Evolutionary conservation across 1,284 basidiomycete species (phyloP), one percentile per base, ranked within the genome.

Genomic region (Heterobasidion irregulare): DNA sequence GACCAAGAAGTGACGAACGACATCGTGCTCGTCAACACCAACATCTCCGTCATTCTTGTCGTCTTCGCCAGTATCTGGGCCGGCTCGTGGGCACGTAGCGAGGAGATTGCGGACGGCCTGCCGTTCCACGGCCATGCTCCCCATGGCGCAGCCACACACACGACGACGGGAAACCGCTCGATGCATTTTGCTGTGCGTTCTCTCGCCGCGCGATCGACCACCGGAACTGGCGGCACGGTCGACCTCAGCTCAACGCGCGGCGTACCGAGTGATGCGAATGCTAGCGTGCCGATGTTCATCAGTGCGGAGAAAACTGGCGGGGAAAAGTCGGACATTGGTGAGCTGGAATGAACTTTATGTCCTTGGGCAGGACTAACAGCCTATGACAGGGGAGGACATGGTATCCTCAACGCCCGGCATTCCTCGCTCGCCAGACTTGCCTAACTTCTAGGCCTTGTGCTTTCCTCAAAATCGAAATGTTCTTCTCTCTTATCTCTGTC

Each of bases 51-150:
- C 50, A 60, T 65, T 13, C 63, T 65, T 16, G 60, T 63, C 16
- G 66, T 65, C 2, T 67, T 67, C 41, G 63, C 65, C 8, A 66
- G 60, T 2, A 58, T 67, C 13, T 67, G 65, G 65, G 66, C 62
- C 0, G 61, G 64, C 35, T 34, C 49, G 36, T 50, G 38, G 38
- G 38, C 38, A 41, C 38, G 38, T n/a, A n/a, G 38, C 38, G 38
- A 41, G 38, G 38, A 41, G 38, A n/a, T 41, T n/a, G 38, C 12
- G 38, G n/a, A n/a, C 38, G 38, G 38, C 4, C 38, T 41, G 38
- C 12, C 12, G 5, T 41, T 41, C 10, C n/a, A n/a, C 6, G 38
- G 38, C 5, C 26, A 26, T 26, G 4, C 26, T 26, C 26, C n/a
- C 6, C 38, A 10, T 8, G 38, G 38, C 38, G 10, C 38, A n/a